A percentile compares a stretch with the other conserved stretches of the same genome.
phyloP scores from a whole-genome alignment of 208 protist genomes.

The Angomonas deanei region DNA sequence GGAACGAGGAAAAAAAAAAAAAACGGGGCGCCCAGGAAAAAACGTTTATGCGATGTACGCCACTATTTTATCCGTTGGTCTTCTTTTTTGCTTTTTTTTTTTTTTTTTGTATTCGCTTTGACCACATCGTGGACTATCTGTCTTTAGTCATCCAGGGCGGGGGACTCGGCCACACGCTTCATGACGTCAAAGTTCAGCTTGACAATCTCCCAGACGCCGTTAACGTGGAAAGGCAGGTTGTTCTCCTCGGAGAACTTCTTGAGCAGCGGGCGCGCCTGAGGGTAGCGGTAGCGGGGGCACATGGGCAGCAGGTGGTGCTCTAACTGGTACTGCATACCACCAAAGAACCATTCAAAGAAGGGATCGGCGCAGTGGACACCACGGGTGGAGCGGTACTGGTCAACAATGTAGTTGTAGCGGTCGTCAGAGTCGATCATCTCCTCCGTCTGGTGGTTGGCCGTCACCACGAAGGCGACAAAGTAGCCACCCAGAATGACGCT shows the following conservation, averaged over 20 bases:
- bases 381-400: constrained; percentile 70
- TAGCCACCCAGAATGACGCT: constrained; percentile 69
- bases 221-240: constrained; percentile 60
- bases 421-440: constrained; percentile 71
- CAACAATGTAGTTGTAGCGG: constrained; percentile 69
- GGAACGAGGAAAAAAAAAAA: constrained; percentile 17
- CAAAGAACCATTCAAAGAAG: constrained; percentile 80
- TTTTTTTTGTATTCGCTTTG: background rate
- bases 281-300: constrained; percentile 70
- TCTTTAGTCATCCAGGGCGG: constrained; percentile 16
- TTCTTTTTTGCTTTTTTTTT: constrained; percentile 2
- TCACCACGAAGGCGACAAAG: constrained; percentile 70
- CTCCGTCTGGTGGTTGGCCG: constrained; percentile 75
- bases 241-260: constrained; percentile 78
- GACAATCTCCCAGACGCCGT: constrained; percentile 47
- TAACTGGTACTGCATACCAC: constrained; percentile 83
- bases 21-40: background rate
- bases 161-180: constrained; percentile 17
- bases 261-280: constrained; percentile 40
- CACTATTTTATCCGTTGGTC: background rate
- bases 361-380: constrained; percentile 62
- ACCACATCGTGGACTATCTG: background rate
- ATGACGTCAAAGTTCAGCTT: constrained; percentile 74
- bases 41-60: background rate
- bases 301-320: constrained; percentile 80